A percentile compares a stretch with the other conserved stretches of the same genome.
These are phyloP conservation scores for Rosa chinensis DNA, from an alignment of 306 rosid genomes.

Conservation along the genomic window DNA sequence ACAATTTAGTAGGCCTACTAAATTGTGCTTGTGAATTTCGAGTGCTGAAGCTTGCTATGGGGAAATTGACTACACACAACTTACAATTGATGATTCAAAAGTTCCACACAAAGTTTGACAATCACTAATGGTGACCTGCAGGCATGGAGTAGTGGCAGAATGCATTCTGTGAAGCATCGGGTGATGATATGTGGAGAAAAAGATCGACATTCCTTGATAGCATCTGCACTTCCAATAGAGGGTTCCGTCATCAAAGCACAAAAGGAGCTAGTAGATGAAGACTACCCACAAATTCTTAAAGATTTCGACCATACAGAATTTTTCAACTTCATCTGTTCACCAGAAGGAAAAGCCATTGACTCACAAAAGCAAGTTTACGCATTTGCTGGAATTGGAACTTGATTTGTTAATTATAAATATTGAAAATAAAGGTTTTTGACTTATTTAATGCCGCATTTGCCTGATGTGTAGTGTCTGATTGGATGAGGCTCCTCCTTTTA, in stretches of 20 bases:
- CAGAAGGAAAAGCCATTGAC: background rate
- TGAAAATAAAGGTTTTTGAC: no score
- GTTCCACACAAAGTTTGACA: background rate
- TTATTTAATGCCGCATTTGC: no score
- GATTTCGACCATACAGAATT: constrained; percentile 28
- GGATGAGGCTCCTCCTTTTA: no score
- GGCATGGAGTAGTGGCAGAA: constrained; percentile 58
- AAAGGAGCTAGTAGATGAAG: constrained; percentile 55
- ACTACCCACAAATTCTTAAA: constrained; percentile 46
- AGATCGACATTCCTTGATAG: constrained; percentile 42
- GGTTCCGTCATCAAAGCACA: constrained; percentile 44
- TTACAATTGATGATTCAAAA: background rate
- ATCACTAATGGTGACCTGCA: constrained; percentile 1
- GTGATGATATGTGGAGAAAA: constrained; percentile 58
- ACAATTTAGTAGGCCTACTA: no score
- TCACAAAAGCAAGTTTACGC: background rate
- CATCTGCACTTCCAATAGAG: constrained; percentile 44
- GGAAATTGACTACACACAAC: no score
- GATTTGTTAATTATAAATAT: no score
- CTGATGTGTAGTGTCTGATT: no score
- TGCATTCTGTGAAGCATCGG: constrained; percentile 47
- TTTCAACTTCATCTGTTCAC: background rate
- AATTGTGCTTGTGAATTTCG: no score
- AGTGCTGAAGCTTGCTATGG: no score
- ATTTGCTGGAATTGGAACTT: background rate